phyloP scores from a whole-genome alignment of 2,329 filamentous ascomycete species.

The Alternaria gansuensis region DNA sequence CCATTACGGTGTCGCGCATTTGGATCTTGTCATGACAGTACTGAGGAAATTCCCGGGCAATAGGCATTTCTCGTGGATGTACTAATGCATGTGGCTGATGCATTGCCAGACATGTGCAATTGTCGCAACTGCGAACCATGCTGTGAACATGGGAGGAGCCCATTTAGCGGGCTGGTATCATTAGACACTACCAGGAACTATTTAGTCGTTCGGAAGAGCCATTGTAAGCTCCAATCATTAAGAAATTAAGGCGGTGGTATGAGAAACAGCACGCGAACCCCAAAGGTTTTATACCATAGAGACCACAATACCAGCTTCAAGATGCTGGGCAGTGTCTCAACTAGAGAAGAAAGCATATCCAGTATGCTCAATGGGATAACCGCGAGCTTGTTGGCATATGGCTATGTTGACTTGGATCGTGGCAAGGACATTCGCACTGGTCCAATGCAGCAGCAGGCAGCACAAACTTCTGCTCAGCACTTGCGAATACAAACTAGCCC shows the following conservation, averaged over 20 bases:
- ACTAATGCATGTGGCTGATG: conserved; percentile 40
- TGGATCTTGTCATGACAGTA: too few relatives aligned
- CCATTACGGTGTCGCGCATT: too few relatives aligned
- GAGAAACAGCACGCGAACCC: not conserved
- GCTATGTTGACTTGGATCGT: not conserved
- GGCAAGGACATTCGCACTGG: not conserved
- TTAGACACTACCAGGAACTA: conserved; percentile 33
- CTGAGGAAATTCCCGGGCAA: too few relatives aligned
- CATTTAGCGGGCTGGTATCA: conserved; percentile 62
- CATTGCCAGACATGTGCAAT: conserved; percentile 62
- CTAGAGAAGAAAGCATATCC: not conserved
- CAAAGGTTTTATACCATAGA: not conserved
- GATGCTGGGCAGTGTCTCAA: not conserved
- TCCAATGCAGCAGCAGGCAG: not conserved
- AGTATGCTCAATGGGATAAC: not conserved
- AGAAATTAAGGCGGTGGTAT: not conserved
- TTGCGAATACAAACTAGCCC: not conserved
- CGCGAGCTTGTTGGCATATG: not conserved
- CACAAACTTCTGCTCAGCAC: not conserved
- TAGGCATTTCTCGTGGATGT: too few relatives aligned
- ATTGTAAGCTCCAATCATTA: not conserved
- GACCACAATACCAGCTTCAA: not conserved
- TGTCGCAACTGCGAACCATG: conserved; percentile 56
- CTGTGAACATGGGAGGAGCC: conserved; percentile 62
- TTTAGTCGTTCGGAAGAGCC: not conserved